phyloP scores from a whole-genome alignment of 2,329 filamentous ascomycete species.

The Aureobasidium sp. region DNA sequence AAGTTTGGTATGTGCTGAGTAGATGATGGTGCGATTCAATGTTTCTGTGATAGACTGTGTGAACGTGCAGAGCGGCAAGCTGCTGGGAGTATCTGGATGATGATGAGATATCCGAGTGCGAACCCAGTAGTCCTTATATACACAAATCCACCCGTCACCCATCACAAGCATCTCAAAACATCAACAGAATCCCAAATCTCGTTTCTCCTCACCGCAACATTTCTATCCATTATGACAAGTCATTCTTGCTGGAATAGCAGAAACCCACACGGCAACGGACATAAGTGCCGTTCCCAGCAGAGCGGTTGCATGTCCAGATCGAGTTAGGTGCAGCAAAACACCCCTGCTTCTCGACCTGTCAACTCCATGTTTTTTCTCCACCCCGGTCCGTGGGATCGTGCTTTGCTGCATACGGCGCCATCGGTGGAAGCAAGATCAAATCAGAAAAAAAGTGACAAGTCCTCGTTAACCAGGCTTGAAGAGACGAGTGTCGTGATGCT shows the following conservation, averaged over 20 bases:
- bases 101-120: neutral
- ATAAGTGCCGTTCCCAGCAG: neutral
- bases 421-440: neutral
- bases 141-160: neutral
- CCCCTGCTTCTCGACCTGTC: neutral
- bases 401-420: neutral
- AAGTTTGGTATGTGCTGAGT: neutral
- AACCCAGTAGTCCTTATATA: neutral
- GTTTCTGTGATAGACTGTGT: neutral
- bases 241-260: neutral
- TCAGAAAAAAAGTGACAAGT: neutral
- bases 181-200: no score
- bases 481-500: neutral
- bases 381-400: neutral
- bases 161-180: neutral
- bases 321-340: neutral
- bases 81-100: neutral
- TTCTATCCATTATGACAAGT: slow-evolving; percentile 1
- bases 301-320: neutral
- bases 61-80: rapidly evolving
- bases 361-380: neutral
- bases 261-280: neutral
- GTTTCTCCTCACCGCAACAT: neutral
- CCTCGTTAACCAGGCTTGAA: neutral
- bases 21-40: neutral